These are phyloP conservation scores for Colletotrichum somersetense DNA, from an alignment of 2,329 filamentous ascomycete genomes.

Conservation along the genomic window DNA sequence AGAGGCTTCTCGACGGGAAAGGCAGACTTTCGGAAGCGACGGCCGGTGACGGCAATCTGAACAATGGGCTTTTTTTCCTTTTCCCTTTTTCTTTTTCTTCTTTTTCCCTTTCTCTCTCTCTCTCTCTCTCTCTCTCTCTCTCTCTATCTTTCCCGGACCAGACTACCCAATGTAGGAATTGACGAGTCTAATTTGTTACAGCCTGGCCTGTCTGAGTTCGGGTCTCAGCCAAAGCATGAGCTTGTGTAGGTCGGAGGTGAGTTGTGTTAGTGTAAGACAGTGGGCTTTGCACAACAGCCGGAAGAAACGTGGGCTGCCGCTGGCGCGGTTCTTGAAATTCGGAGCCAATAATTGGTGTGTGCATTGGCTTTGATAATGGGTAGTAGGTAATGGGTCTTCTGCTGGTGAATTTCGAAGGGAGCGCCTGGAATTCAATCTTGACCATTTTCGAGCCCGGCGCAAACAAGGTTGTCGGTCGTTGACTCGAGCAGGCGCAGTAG, in stretches of 20 bases:
- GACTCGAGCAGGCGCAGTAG: neutral
- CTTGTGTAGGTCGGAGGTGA: slow-evolving; percentile 26
- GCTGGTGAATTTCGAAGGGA: slow-evolving; percentile 26
- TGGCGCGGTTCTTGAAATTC: slow-evolving; percentile 29
- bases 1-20: neutral
- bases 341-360: slow-evolving; percentile 11
- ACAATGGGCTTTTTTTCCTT: neutral
- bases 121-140: too few species aligned
- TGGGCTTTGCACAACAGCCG: slow-evolving; percentile 27
- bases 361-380: slow-evolving; percentile 10
- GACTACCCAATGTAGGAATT: slow-evolving; percentile 9
- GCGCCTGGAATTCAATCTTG: slow-evolving; percentile 28
- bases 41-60: neutral
- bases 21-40: neutral
- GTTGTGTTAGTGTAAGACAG: slow-evolving; percentile 16
- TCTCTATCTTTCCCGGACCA: neutral
- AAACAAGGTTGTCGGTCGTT: neutral
- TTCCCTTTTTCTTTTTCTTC: too few species aligned
- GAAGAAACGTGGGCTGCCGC: slow-evolving; percentile 38
- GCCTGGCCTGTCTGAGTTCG: slow-evolving; percentile 15
- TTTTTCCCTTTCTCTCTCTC: neutral
- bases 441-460: neutral
- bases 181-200: slow-evolving; percentile 13
- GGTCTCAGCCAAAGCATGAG: slow-evolving; percentile 31
- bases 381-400: neutral